phyloP scores from a whole-genome alignment of 805 yeast species.

The Nakazawaea populi region DNA sequence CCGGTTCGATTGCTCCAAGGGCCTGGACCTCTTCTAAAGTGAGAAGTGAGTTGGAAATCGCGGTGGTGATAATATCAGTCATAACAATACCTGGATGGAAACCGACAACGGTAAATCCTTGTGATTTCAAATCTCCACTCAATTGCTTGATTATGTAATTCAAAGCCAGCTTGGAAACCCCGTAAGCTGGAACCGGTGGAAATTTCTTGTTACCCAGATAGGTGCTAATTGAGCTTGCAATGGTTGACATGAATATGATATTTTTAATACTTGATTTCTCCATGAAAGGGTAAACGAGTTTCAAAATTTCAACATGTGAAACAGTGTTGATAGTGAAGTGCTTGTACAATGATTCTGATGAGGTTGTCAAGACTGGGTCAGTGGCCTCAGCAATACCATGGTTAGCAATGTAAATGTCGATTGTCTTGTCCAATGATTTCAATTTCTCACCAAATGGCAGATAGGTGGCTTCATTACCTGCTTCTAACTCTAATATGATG shows the following conservation, averaged over 20 bases:
- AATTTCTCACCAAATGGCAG: constrained; percentile 14
- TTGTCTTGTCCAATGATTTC: constrained; percentile 10
- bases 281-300: background rate
- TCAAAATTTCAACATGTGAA: background rate
- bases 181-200: constrained; percentile 23
- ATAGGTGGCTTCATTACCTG: constrained; percentile 17
- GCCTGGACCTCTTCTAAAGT: background rate
- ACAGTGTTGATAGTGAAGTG: background rate
- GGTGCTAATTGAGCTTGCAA: background rate
- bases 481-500: background rate
- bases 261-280: background rate
- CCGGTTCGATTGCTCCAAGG: background rate
- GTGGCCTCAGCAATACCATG: constrained; percentile 17
- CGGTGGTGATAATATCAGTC: constrained; percentile 24
- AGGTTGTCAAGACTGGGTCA: background rate
- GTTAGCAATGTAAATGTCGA: constrained; percentile 21
- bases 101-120: constrained; percentile 17
- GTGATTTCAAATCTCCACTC: constrained; percentile 17
- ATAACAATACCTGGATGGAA: constrained; percentile 34
- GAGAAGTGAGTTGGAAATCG: background rate
- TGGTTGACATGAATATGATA: constrained; percentile 12
- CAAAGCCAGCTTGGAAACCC: constrained; percentile 30
- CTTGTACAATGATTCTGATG: background rate
- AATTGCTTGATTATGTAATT: constrained; percentile 23
- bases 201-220: constrained; percentile 1